Conservation (phyloP, 192 early-diverging fungal genomes). For the Backusella psychrophila region DNA sequence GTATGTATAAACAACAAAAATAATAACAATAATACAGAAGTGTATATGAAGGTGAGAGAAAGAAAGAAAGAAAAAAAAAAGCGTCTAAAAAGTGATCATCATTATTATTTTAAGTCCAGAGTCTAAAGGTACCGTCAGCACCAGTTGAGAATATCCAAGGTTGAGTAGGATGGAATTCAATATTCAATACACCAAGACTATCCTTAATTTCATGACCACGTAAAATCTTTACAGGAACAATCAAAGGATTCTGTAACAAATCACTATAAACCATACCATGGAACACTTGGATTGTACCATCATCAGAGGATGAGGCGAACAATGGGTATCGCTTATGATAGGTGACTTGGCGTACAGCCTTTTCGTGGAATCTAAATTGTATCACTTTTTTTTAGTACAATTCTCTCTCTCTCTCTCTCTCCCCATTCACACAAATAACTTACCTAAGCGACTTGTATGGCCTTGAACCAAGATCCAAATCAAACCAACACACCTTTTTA, state of each 20-base stretch:
- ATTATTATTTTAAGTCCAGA: constrained; percentile 67
- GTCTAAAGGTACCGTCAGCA: constrained; percentile 84
- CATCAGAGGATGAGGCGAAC: constrained; percentile 91
- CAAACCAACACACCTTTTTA: constrained; percentile 95
- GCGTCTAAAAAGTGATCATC: background rate
- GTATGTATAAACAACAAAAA: background rate
- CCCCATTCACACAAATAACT: background rate
- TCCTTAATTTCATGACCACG: constrained; percentile 71
- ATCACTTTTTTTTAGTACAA: background rate
- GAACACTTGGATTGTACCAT: constrained; percentile 93
- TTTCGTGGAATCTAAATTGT: constrained; percentile 66
- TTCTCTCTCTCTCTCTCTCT: too few species aligned
- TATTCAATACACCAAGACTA: constrained; percentile 47
- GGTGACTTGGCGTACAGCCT: constrained; percentile 85
- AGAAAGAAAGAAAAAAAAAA: background rate
- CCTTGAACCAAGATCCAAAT: constrained; percentile 89
- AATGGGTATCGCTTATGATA: constrained; percentile 90
- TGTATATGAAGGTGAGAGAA: background rate
- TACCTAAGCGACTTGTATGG: constrained; percentile 91
- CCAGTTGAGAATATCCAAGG: constrained; percentile 96
- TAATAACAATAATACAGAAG: background rate
- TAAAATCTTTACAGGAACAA: constrained; percentile 97
- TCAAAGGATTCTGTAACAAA: constrained; percentile 93
- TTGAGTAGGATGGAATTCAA: constrained; percentile 92
- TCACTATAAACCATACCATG: constrained; percentile 98